Evolutionary conservation across 2,329 filamentous ascomycete genomes (phyloP), one percentile per base, ranked within the genome.

Genomic region (Trichoderma atroviride): DNA sequence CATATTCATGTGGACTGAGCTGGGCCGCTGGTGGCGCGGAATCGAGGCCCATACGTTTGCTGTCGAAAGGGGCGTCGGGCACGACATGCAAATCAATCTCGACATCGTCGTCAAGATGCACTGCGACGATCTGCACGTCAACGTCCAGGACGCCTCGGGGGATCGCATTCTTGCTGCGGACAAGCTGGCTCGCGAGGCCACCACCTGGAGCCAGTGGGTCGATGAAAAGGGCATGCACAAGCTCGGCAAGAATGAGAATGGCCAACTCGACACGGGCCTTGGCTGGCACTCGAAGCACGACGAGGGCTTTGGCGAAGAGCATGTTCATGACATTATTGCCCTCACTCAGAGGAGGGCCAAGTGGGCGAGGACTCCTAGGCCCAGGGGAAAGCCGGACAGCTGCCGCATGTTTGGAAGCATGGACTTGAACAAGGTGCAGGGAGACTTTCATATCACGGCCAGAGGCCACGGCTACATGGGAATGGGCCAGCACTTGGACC

Each of bases 361-460:
- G 77, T 91, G 89, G 82, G 85, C 87, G 43, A 94, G 92, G 85
- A 96, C 93, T 2, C 94, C 94, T 1, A 85, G 83, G 70, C 76
- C 96, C 22, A 85, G 85, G 77, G 82, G 83, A 4, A 74, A 76
- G 27, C 80, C 85, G 19, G 92, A 97, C 79, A 91, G 92, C 71
- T 99, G 96, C 80, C 89, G 96, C 59, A 89, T 99, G 72, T 99
- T 89, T 79, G 96, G 96, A 40, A 96, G 89, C 75, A 80, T 99
- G 79, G 92, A 97, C 74, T 87, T 96, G 74, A 99, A 99, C 81
- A 97, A 96, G 82, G 96, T 99, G 56, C 95, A 97, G 81, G 96
- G 95, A 4, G 95, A 99, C 79, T 98, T 99, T 78, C 96, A 99
- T 79, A 96, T 99, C 76, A 99, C 96, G 1, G 96, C 96, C 3